Evolutionary conservation across 1,139 yeast genomes (phyloP).

Genomic region (Geotrichum armillariae): DNA sequence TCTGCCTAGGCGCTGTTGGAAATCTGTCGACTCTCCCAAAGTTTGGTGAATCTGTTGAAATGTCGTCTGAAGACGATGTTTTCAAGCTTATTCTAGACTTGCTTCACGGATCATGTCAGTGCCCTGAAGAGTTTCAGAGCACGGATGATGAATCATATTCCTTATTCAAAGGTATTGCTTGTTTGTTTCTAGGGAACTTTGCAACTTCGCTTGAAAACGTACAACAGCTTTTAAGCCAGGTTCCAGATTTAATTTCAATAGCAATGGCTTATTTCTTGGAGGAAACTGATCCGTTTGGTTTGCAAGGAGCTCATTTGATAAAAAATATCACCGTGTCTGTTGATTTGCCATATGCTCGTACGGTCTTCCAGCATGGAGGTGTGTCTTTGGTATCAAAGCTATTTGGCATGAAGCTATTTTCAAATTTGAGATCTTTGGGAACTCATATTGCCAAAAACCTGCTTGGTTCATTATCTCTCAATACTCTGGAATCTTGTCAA

Average conservation of each 20-base stretch:
- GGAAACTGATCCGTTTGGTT: conserved; percentile 26
- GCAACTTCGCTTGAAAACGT: conserved; percentile 24
- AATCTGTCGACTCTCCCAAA: conserved; percentile 7
- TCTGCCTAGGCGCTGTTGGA: conserved; percentile 7
- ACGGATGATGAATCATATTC: conserved; percentile 8
- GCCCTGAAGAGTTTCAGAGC: background rate
- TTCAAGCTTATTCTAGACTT: conserved; percentile 7
- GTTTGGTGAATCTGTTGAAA: conserved; percentile 19
- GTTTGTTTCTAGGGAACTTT: conserved; percentile 29
- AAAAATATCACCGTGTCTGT: conserved; percentile 26
- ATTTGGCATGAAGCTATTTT: conserved; percentile 25
- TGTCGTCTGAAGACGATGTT: conserved; percentile 23
- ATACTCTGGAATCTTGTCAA: background rate
- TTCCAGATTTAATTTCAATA: conserved; percentile 21
- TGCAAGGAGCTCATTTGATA: conserved; percentile 33
- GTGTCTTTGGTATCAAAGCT: conserved; percentile 25
- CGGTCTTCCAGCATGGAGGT: conserved; percentile 23
- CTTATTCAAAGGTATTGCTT: conserved; percentile 25
- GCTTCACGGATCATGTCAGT: conserved; percentile 11
- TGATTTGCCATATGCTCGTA: conserved; percentile 10
- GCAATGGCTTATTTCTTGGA: conserved; percentile 13
- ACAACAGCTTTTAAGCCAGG: conserved; percentile 17
- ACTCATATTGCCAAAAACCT: conserved; percentile 25
- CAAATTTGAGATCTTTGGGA: conserved; percentile 24
- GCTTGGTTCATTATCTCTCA: conserved; percentile 5